Conservation (phyloP, 768 basidiomycete genomes). For the Russula sp. region DNA sequence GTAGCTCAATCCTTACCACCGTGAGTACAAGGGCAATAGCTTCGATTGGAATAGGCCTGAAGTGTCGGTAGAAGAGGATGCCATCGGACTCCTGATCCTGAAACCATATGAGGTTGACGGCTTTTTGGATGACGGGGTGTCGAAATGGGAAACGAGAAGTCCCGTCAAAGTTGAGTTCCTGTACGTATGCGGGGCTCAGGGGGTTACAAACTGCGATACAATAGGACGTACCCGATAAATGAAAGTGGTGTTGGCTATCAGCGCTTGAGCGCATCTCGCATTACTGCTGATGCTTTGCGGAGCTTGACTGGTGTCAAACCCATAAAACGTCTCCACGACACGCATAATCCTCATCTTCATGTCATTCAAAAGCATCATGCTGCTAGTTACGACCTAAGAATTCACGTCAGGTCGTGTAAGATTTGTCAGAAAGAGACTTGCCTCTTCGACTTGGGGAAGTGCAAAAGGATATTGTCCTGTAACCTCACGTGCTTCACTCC, state of each 20-base stretch:
- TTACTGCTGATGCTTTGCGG: neutral
- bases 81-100: neutral
- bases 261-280: neutral
- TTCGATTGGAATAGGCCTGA: neutral
- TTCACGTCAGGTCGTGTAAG: neutral
- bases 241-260: neutral
- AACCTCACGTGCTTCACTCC: neutral
- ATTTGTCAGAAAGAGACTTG: neutral
- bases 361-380: neutral
- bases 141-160: neutral
- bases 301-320: neutral
- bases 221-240: slow-evolving; percentile 4
- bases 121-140: neutral
- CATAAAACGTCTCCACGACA: neutral
- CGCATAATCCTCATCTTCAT: neutral
- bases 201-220: neutral
- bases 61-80: neutral
- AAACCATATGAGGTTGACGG: neutral
- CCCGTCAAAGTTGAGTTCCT: neutral
- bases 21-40: neutral
- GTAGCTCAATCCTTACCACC: neutral
- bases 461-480: neutral
- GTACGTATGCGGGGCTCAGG: neutral
- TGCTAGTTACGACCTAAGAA: neutral
- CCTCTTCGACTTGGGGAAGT: neutral